Conservation (phyloP, 2,329 filamentous ascomycete species). For the Sporothrix euskadiensis region DNA sequence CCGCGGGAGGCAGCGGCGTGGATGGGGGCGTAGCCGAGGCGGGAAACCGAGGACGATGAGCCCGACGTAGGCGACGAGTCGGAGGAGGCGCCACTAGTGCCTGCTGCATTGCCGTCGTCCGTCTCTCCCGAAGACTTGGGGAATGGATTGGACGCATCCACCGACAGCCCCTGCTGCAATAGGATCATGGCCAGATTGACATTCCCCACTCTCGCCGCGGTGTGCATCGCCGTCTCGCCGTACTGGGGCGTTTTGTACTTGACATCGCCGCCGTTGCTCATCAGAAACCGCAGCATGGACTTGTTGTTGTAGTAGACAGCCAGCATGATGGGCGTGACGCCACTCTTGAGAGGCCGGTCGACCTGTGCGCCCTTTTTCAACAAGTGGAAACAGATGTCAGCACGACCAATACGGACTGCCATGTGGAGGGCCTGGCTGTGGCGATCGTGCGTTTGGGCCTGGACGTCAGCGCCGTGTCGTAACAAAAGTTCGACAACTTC, state of each 20-base stretch:
- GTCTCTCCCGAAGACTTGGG: no score
- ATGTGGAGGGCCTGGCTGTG: constrained; percentile 39
- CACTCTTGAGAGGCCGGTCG: background rate
- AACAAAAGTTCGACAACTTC: constrained; percentile 51
- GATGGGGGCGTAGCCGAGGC: constrained; percentile 18
- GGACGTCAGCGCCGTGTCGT: constrained; percentile 50
- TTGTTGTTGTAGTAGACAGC: constrained; percentile 23
- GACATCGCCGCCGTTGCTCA: constrained; percentile 19
- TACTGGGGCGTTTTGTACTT: constrained; percentile 21
- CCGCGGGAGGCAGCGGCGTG: constrained; percentile 20
- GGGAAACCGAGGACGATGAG: background rate
- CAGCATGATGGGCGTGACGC: constrained; percentile 24
- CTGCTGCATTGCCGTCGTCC: background rate
- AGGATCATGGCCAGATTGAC: background rate
- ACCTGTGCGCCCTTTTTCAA: constrained; percentile 18
- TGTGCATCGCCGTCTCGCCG: constrained; percentile 27
- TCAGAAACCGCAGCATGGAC: constrained; percentile 20
- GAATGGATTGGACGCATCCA: background rate
- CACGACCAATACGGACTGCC: constrained; percentile 20
- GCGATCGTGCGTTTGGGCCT: constrained; percentile 38
- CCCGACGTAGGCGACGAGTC: no score
- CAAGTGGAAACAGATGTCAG: constrained; percentile 2
- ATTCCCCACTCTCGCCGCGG: constrained; percentile 7
- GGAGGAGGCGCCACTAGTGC: no score
- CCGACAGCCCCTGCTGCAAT: constrained; percentile 15